Conservation (phyloP, 2,329 filamentous ascomycete genomes). For the Sporothrix luriei region DNA sequence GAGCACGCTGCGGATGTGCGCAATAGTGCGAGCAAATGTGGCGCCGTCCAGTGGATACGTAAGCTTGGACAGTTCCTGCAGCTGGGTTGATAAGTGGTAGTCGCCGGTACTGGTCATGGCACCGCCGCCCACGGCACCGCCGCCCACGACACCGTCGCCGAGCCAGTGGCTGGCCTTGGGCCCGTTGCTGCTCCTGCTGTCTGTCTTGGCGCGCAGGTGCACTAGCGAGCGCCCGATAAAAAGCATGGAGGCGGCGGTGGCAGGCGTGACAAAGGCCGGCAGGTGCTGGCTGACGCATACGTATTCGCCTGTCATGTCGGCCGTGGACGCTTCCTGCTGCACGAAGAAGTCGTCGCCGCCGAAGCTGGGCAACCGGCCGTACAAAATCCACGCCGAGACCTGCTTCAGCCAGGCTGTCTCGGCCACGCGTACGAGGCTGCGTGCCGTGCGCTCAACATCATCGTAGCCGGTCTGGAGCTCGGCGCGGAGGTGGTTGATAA, state of each 20-base stretch:
- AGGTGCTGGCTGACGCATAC: conserved; percentile 61
- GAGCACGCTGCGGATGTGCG: conserved; percentile 75
- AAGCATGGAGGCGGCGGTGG: conserved; percentile 78
- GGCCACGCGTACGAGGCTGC: conserved; percentile 72
- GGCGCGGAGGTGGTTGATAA: conserved; percentile 75
- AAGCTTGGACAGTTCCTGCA: conserved; percentile 68
- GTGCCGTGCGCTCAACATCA: conserved; percentile 77
- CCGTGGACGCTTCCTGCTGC: conserved; percentile 50
- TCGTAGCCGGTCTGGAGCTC: conserved; percentile 86
- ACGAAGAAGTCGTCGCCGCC: conserved; percentile 89
- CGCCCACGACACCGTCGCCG: conserved; percentile 41
- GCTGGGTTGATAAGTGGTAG: conserved; percentile 62
- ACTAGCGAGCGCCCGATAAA: conserved; percentile 90
- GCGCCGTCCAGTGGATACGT: conserved; percentile 73
- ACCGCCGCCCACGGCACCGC: conserved; percentile 50
- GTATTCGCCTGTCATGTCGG: conserved; percentile 54
- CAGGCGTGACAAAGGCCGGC: conserved; percentile 75
- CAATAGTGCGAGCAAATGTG: conserved; percentile 70
- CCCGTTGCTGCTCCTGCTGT: conserved; percentile 23
- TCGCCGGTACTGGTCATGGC: conserved; percentile 44
- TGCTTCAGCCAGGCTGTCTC: conserved; percentile 93
- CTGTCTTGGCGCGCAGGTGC: conserved; percentile 59
- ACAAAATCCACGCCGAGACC: conserved; percentile 85
- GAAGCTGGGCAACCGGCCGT: conserved; percentile 77
- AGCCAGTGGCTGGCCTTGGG: conserved; percentile 32